Base-by-base conservation (phyloP, 768 basidiomycete species). In the Pluteus cervinus region DNA sequence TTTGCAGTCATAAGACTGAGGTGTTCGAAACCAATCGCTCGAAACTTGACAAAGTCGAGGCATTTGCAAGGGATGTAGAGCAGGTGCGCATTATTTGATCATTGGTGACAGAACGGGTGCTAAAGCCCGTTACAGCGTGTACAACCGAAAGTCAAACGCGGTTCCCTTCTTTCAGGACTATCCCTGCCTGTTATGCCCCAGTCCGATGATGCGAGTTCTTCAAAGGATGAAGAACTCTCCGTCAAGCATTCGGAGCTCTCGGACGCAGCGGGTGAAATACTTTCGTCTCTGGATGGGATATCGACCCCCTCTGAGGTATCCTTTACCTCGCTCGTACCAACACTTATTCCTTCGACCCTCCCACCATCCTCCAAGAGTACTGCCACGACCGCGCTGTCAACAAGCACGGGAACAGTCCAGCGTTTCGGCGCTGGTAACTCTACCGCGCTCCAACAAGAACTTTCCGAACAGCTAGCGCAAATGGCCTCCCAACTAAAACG, bases 401-500 rank as follows among this genome's bases (percentile, higher is more conserved):
- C 56, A 3, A 55, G 56, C 5, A 53, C 53, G 2, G 52, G 63
- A 66, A 3, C 59, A 65, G 4, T 63, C 68, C 49, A 58, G 4
- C 36, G 6, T 26, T 39, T 16, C 40, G 43, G 37, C 40, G 16
- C 73, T 16, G 70, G 76, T 48, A 72, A 75, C 42, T 75, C 81
- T n/a, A 70, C 56, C 24, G 67, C 71, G 1, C 60, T 84, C 2
- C 90, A 93, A 17, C 75, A 87, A 35, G 76, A 86, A 16, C 75
- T 93, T 32, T 72, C 85, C 0, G 65, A 66, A 7, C 82, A 88
- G 50, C 75, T 93, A 17, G 80, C 79, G 1, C 58, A 76, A 39
- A 97, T 98, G 93, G 89, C 90, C 1, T 66, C 78, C 7, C 89
- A 91, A 53, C 76, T 98, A 34, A 87, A 86, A 49, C 69, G 76